phyloP scores from a whole-genome alignment of 1,284 basidiomycete genomes.

The Kalmanozyma brasiliensis region DNA sequence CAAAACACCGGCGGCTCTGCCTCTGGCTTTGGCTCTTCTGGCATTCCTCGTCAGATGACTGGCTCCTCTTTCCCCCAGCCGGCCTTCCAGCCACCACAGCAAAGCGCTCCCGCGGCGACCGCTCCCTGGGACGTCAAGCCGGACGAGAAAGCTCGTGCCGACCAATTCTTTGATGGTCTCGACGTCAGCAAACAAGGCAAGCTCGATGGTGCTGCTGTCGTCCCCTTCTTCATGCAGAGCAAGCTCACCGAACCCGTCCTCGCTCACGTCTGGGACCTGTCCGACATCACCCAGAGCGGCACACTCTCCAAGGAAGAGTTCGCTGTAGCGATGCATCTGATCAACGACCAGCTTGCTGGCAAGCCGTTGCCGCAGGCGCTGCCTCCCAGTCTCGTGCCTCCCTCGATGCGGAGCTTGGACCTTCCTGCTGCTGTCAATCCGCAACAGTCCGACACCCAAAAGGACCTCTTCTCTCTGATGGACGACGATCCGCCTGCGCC shows the following conservation, averaged over 20 bases:
- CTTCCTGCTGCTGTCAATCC: constrained; percentile 60
- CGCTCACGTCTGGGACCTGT: constrained; percentile 94
- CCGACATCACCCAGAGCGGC: constrained; percentile 90
- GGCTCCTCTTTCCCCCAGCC: constrained; percentile 68
- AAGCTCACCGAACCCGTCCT: constrained; percentile 84
- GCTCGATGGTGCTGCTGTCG: constrained; percentile 92
- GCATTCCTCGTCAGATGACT: constrained; percentile 49
- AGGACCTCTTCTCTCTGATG: constrained; percentile 71
- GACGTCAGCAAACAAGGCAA: constrained; percentile 81
- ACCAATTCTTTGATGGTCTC: constrained; percentile 84
- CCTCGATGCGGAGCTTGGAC: constrained; percentile 74
- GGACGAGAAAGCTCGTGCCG: constrained; percentile 81
- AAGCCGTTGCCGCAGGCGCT: constrained; percentile 77
- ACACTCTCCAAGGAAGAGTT: constrained; percentile 90
- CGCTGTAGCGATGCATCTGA: constrained; percentile 94
- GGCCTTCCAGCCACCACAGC: constrained; percentile 71
- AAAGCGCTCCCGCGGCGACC: constrained; percentile 42
- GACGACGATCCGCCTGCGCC: constrained; percentile 73
- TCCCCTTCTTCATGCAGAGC: constrained; percentile 94
- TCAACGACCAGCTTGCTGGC: constrained; percentile 87
- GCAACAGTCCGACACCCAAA: constrained; percentile 65
- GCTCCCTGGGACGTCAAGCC: constrained; percentile 85
- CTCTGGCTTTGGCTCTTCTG: constrained; percentile 32
- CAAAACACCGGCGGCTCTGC: constrained; percentile 57
- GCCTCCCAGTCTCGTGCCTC: constrained; percentile 82